A percentile compares a stretch with the other conserved stretches of the same genome.
Conservation (phyloP, 805 yeast species). For the Metschnikowia sp. region DNA sequence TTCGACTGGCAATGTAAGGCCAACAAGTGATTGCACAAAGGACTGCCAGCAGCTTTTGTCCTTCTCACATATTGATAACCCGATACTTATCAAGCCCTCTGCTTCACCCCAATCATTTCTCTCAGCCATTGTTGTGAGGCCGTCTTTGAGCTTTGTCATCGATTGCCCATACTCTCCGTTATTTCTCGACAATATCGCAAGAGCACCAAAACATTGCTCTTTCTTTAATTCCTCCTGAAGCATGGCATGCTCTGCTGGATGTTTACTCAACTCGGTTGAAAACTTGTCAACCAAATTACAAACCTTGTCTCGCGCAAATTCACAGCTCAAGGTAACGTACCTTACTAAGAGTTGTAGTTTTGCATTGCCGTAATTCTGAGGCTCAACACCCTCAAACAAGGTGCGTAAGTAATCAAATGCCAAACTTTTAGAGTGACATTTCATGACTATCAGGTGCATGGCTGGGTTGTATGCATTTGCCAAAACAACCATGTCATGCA, state of each 20-base stretch:
- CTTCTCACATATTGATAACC: conserved; percentile 10
- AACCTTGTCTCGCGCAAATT: conserved; percentile 16
- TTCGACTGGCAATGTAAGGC: neutral
- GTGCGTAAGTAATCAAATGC: conserved; percentile 31
- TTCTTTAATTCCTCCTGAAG: conserved; percentile 18
- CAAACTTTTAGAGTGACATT: conserved; percentile 18
- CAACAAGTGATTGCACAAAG: conserved; percentile 25
- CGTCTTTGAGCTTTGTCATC: conserved; percentile 26
- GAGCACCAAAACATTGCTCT: conserved; percentile 25
- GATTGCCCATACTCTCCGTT: conserved; percentile 27
- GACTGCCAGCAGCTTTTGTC: conserved; percentile 30
- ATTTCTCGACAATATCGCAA: conserved; percentile 29
- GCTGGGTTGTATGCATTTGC: conserved; percentile 36
- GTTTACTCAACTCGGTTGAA: neutral
- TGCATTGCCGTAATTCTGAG: neutral
- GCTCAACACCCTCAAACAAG: conserved; percentile 19
- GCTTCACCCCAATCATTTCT: neutral
- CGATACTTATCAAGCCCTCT: conserved; percentile 5
- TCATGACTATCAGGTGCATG: conserved; percentile 37
- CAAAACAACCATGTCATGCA: conserved; percentile 32
- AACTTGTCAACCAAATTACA: conserved; percentile 14
- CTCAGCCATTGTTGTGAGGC: conserved; percentile 25
- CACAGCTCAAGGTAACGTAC: conserved; percentile 26
- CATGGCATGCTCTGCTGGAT: neutral
- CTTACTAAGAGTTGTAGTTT: conserved; percentile 12